Percentiles rank a stretch among this genome's conserved stretches.
Evolutionary conservation across 192 early-diverging fungal species (phyloP).

Genomic region (Geranomyces variabilis): DNA sequence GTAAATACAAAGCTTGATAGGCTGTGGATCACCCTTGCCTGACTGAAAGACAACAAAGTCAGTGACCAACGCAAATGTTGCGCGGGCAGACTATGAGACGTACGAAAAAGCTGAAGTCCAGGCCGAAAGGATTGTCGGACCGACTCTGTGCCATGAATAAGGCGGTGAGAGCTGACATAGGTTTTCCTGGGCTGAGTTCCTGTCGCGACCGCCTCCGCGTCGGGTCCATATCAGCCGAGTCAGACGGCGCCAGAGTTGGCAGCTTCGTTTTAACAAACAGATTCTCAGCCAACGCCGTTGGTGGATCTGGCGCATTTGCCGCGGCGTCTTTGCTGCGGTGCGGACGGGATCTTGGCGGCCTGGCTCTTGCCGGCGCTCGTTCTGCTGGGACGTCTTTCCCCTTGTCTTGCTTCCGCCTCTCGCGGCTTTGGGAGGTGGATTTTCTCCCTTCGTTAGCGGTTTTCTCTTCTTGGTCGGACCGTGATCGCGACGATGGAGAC

Average conservation of each 20-base stretch:
- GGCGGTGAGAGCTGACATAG: constrained; percentile 41
- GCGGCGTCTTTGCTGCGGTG: not conserved
- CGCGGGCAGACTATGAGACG: constrained; percentile 19
- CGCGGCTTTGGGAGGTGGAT: not conserved
- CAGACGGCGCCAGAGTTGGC: not conserved
- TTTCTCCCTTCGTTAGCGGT: not conserved
- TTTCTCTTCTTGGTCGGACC: not conserved
- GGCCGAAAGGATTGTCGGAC: constrained; percentile 49
- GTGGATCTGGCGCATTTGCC: not conserved
- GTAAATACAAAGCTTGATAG: constrained; percentile 46
- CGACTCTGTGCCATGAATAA: constrained; percentile 41
- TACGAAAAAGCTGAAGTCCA: constrained; percentile 49
- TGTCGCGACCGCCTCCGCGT: constrained; percentile 4
- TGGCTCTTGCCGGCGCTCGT: not conserved
- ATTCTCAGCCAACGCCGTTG: constrained; percentile 12
- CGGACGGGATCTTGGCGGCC: not conserved
- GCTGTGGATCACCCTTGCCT: constrained; percentile 47
- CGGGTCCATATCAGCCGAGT: not conserved
- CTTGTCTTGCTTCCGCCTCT: no score
- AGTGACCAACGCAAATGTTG: constrained; percentile 5
- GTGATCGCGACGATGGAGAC: constrained; percentile 7
- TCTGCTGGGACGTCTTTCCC: not conserved
- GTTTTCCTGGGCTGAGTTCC: constrained; percentile 22
- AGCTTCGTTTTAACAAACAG: constrained; percentile 25
- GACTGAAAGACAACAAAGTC: constrained; percentile 27